Conservation (phyloP, 2,329 filamentous ascomycete genomes). For the Cercospora sp. region DNA sequence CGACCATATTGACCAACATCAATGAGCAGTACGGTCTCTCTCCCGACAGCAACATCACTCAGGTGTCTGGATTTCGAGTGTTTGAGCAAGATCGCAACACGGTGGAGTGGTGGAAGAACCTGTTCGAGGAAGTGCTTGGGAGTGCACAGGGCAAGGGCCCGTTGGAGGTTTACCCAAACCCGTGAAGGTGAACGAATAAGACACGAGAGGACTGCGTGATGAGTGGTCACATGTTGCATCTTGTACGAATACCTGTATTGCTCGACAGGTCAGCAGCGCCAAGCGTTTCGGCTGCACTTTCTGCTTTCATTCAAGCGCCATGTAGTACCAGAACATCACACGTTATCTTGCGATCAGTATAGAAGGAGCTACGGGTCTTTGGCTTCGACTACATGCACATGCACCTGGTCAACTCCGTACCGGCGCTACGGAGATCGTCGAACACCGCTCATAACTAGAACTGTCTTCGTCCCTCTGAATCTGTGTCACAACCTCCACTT, state of each 20-base stretch:
- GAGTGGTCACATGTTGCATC: not conserved
- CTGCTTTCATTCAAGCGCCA: not conserved
- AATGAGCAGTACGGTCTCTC: conserved; percentile 18
- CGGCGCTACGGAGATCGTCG: not conserved
- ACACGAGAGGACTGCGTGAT: not conserved
- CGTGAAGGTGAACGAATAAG: not conserved
- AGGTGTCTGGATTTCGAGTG: conserved; percentile 18
- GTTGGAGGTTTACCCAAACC: conserved; percentile 22
- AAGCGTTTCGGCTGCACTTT: conserved; percentile 4
- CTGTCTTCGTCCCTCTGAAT: not conserved
- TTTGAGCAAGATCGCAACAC: conserved; percentile 21
- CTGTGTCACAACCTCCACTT: not conserved
- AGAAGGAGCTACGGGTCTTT: not conserved
- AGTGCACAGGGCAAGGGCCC: conserved; percentile 24
- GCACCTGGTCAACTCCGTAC: not conserved
- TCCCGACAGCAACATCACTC: conserved; percentile 17
- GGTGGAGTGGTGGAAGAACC: conserved; percentile 29
- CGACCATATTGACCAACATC: conserved; percentile 6
- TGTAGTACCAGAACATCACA: not conserved
- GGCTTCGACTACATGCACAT: not conserved
- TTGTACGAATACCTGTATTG: not conserved
- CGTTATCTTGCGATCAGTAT: not conserved
- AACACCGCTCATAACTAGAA: not conserved
- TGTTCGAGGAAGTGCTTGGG: conserved; percentile 27
- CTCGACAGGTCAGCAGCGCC: not conserved